phyloP scores from a whole-genome alignment of 164 flowering plant species.

The Umbellularia californica region DNA sequence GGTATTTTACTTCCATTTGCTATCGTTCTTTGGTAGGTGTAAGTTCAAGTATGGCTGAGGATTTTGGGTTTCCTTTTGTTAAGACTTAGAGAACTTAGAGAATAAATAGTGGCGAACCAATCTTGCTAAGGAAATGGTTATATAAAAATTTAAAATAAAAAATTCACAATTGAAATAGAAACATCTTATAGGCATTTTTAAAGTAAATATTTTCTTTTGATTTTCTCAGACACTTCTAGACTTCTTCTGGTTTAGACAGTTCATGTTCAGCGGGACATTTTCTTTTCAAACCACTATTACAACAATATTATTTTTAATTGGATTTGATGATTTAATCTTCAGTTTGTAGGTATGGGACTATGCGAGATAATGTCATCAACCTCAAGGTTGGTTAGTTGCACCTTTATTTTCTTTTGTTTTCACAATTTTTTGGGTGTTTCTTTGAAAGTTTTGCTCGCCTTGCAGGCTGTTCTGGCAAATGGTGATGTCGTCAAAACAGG shows the following conservation, averaged over 20 bases:
- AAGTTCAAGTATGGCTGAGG: no score
- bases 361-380: constrained; percentile 96
- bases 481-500: constrained; percentile 95
- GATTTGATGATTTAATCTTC: constrained; percentile 35
- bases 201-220: no score
- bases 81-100: no score
- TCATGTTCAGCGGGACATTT: background rate
- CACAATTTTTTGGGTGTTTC: background rate
- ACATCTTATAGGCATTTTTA: no score
- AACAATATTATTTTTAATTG: constrained; percentile 2
- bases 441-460: constrained; percentile 3
- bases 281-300: background rate
- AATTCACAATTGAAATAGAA: no score
- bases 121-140: no score
- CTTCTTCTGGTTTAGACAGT: background rate
- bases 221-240: background rate
- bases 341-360: constrained; percentile 95
- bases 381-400: constrained; percentile 65
- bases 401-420: background rate
- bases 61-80: no score
- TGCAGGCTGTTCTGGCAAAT: constrained; percentile 79
- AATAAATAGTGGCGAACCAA: no score
- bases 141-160: no score
- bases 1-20: background rate
- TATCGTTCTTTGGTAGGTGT: no score